Evolutionary conservation across 2,329 filamentous ascomycete species (phyloP).

Genomic region (Hymenoscyphus repandus): DNA sequence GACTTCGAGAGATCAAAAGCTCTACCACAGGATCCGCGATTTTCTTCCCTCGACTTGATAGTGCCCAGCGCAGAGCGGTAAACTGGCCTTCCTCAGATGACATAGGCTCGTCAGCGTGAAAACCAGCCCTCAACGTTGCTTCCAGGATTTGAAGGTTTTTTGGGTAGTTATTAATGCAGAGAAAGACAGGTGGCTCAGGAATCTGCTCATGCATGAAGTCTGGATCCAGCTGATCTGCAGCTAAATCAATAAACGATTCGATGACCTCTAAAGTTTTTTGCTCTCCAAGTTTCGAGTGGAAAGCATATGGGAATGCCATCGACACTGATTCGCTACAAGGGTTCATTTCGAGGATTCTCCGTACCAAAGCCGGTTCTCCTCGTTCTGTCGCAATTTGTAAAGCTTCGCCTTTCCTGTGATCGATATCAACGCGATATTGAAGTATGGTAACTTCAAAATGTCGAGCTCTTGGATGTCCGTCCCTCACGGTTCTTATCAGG

Average conservation of each 20-base stretch:
- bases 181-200: slow-evolving; percentile 44
- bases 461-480: slow-evolving; percentile 43
- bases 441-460: slow-evolving; percentile 45
- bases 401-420: slow-evolving; percentile 48
- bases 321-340: slow-evolving; percentile 47
- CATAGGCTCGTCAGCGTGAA: slow-evolving; percentile 55
- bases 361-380: slow-evolving; percentile 45
- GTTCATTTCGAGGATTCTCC: slow-evolving; percentile 43
- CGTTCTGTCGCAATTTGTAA: slow-evolving; percentile 48
- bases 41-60: slow-evolving; percentile 58
- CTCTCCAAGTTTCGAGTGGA: slow-evolving; percentile 43
- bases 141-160: slow-evolving; percentile 46
- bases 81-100: not conserved
- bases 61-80: slow-evolving; percentile 54
- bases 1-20: slow-evolving; percentile 45
- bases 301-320: slow-evolving; percentile 50
- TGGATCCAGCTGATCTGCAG: slow-evolving; percentile 41
- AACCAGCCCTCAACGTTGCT: slow-evolving; percentile 50
- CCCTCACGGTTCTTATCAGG: slow-evolving; percentile 47
- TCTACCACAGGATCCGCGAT: slow-evolving; percentile 54
- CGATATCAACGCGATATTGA: slow-evolving; percentile 46
- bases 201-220: slow-evolving; percentile 43
- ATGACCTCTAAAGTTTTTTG: slow-evolving; percentile 43
- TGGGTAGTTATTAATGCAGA: slow-evolving; percentile 50
- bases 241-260: slow-evolving; percentile 45